Base-by-base conservation (phyloP, 2,329 filamentous ascomycete genomes). In the Xylariomycetidae sp. region DNA sequence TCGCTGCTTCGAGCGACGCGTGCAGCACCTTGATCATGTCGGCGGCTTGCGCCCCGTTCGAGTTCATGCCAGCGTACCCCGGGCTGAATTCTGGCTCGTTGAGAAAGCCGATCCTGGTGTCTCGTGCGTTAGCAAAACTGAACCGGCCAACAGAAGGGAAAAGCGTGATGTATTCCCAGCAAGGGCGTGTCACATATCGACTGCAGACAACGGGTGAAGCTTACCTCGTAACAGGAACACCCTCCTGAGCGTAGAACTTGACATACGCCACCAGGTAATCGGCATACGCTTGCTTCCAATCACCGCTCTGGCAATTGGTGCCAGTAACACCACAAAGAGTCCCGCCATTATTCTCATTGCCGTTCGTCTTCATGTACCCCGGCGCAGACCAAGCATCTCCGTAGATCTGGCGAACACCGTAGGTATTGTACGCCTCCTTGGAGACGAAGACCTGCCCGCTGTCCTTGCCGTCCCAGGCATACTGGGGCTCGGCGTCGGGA, bases 361-460 rank as follows among this genome's bases (percentile, higher is more conserved):
- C 47, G 33, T 60, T 63, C 2, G 56, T 58, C 49, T 65, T 65
- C 61, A 65, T 64, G 38, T 56, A 62, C 0, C 59, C 61, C 2
- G 61, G 61, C 3, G 61, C 61, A 25, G 53, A 58, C 61, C 61
- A 64, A 12, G 62, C 59, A 45, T 65, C 58, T 4, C 55, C 57
- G 26, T 60, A 59, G 25, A 61, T 53, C 25, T 52, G 51, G 22
- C 40, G 39, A 8, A 58, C 54, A 6, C 54, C 56, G 16, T 58
- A 59, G 7, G 47, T 50, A 6, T 54, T 43, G 29, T 50, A 47
- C 8, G 67, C 67, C 46, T 68, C 57, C 45, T 70, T 54, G 12
- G 61, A 59, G 8, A 73, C 43, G 45, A 59, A 70, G 4, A 73
- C 45, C 48, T 73, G 69, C 6, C 63, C 63, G 9, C 53, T 55